These are phyloP conservation scores for Cercospora zeae-maydis DNA, from an alignment of 2,329 filamentous ascomycete genomes.

Conservation along the genomic window DNA sequence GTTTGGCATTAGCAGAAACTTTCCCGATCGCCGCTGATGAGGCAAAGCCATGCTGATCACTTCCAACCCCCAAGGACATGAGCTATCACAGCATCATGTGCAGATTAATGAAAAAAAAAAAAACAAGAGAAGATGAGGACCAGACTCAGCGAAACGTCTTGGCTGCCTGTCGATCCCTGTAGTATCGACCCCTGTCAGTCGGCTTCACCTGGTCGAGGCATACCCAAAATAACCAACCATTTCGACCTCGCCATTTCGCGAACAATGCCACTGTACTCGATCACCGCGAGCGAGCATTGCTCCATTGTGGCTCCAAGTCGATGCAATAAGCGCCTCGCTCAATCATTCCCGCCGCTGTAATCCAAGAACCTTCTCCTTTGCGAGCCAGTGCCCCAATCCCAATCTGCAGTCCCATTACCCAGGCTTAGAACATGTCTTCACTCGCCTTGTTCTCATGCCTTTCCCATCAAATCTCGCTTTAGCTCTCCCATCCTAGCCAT, in stretches of 20 bases:
- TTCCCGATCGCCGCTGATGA: background rate
- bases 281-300: background rate
- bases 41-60: background rate
- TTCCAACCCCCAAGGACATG: background rate
- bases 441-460: too few relatives aligned
- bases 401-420: background rate
- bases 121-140: background rate
- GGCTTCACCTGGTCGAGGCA: background rate
- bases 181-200: background rate
- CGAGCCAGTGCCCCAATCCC: background rate
- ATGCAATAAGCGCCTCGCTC: background rate
- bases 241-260: background rate
- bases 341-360: background rate
- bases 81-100: background rate
- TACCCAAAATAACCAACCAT: background rate
- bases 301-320: background rate
- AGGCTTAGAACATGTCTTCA: background rate
- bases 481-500: background rate
- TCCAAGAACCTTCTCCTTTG: background rate
- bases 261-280: background rate
- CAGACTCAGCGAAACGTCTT: background rate
- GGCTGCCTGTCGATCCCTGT: background rate
- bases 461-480: background rate
- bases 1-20: background rate
- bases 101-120: background rate